A percentile compares a stretch with the other conserved stretches of the same genome.
Evolutionary conservation across 2,329 filamentous ascomycete species (phyloP).

Genomic region (Coniochaeta sp.): DNA sequence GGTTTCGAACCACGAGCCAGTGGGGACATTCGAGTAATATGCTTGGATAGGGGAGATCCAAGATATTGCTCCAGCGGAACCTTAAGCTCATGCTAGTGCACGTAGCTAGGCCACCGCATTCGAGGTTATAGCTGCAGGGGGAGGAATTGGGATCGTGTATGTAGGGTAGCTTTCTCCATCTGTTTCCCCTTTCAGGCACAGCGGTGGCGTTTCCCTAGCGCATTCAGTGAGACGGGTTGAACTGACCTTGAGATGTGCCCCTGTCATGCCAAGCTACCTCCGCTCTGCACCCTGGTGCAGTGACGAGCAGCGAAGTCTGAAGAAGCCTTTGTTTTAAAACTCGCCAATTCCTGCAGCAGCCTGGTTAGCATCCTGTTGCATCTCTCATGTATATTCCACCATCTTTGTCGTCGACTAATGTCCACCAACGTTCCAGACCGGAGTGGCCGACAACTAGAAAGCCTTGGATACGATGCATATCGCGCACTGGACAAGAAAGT

Average conservation of each 20-base stretch:
- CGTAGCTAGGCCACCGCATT: not conserved
- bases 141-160: not conserved
- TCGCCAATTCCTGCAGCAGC: conserved; percentile 11
- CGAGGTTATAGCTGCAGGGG: not conserved
- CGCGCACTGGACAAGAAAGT: not conserved
- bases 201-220: not conserved
- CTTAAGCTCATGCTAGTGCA: not conserved
- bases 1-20: not conserved
- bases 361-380: conserved; percentile 13
- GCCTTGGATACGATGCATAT: not conserved
- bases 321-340: conserved; percentile 12
- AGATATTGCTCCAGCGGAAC: not conserved
- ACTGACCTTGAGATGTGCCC: conserved; percentile 20
- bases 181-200: not conserved
- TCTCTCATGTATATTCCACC: not conserved
- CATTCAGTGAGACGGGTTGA: conserved; percentile 14
- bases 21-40: not conserved
- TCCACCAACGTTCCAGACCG: not conserved
- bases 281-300: conserved; percentile 14
- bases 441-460: not conserved
- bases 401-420: not conserved
- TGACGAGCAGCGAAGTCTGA: conserved; percentile 6
- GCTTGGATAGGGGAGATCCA: not conserved
- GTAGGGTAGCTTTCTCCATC: not conserved
- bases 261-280: conserved; percentile 20